phyloP scores from a whole-genome alignment of 495 filamentous ascomycete genomes.

The Annulohypoxylon bovei region DNA sequence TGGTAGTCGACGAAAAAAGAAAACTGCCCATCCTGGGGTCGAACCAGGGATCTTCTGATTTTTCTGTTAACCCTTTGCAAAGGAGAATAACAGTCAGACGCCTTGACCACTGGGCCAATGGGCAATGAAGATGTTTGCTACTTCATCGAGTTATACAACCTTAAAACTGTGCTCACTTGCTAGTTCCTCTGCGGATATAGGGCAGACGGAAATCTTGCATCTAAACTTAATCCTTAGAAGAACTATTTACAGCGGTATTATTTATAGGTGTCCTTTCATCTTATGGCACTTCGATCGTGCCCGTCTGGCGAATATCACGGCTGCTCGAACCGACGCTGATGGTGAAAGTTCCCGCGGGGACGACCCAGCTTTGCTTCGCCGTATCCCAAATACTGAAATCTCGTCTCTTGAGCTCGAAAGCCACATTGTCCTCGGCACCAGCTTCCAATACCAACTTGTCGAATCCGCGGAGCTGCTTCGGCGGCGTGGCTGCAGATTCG shows the following conservation, averaged over 20 bases:
- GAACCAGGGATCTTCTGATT: too few relatives aligned
- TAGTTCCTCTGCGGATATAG: too few relatives aligned
- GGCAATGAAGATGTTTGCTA: neutral
- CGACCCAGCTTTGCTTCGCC: slow-evolving; percentile 59
- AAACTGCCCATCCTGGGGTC: too few relatives aligned
- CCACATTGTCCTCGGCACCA: slow-evolving; percentile 56
- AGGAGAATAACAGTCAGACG: too few relatives aligned
- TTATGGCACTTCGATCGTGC: slow-evolving; percentile 49
- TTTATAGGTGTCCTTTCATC: neutral
- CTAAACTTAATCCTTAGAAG: too few relatives aligned
- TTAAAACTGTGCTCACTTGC: too few relatives aligned
- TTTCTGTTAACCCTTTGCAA: too few relatives aligned
- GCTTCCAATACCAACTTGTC: slow-evolving; percentile 60
- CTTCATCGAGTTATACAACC: neutral
- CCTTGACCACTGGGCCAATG: too few relatives aligned
- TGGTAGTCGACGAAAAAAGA: too few relatives aligned
- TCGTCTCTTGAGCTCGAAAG: slow-evolving; percentile 59
- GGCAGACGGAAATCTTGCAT: too few relatives aligned
- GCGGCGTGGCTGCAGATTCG: slow-evolving; percentile 60
- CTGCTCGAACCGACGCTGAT: slow-evolving; percentile 62
- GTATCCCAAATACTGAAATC: slow-evolving; percentile 69
- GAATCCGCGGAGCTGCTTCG: slow-evolving; percentile 67
- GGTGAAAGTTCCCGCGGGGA: slow-evolving; percentile 59
- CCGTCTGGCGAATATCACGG: slow-evolving; percentile 59
- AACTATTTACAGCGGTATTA: neutral